Evolutionary conservation across 2,329 filamentous ascomycete genomes (phyloP).

Genomic region (Calcarisporium arbuscula): DNA sequence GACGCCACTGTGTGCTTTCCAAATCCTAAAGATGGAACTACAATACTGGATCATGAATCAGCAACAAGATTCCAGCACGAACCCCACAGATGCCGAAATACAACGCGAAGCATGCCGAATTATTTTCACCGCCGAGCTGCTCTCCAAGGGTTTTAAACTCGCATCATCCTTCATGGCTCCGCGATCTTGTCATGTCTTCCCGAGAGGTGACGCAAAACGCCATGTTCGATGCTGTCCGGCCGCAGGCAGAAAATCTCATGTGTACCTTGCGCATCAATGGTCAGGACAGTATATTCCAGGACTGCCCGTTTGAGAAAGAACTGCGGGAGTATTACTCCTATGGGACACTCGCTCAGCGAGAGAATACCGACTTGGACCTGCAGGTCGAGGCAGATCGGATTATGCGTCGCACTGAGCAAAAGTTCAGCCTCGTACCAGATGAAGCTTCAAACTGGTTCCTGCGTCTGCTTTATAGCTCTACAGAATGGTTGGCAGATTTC

Average conservation of each 20-base stretch:
- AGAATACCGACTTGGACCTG: not conserved
- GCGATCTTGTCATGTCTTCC: slow-evolving; percentile 16
- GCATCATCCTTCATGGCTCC: slow-evolving; percentile 14
- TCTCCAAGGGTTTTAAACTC: not conserved
- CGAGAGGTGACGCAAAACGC: slow-evolving; percentile 11
- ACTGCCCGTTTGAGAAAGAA: slow-evolving; percentile 13
- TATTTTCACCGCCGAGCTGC: slow-evolving; percentile 17
- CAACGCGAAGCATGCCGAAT: slow-evolving; percentile 17
- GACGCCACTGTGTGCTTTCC: slow-evolving; percentile 2
- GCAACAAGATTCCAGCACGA: not conserved
- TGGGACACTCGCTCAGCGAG: not conserved
- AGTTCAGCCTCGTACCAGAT: not conserved
- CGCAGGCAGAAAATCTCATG: slow-evolving; percentile 9
- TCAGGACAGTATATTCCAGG: slow-evolving; percentile 15
- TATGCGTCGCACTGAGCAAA: not conserved
- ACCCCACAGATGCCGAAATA: slow-evolving; percentile 12
- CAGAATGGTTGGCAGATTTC: not conserved
- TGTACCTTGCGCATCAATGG: slow-evolving; percentile 15
- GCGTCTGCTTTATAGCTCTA: not conserved
- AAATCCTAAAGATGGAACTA: not conserved
- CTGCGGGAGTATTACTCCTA: slow-evolving; percentile 1
- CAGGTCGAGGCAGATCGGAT: not conserved
- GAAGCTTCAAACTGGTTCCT: not conserved
- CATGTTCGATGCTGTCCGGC: slow-evolving; percentile 13
- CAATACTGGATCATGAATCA: slow-evolving; percentile 4